phyloP scores from a whole-genome alignment of 805 yeast genomes.

The Barnettozyma siamensis region DNA sequence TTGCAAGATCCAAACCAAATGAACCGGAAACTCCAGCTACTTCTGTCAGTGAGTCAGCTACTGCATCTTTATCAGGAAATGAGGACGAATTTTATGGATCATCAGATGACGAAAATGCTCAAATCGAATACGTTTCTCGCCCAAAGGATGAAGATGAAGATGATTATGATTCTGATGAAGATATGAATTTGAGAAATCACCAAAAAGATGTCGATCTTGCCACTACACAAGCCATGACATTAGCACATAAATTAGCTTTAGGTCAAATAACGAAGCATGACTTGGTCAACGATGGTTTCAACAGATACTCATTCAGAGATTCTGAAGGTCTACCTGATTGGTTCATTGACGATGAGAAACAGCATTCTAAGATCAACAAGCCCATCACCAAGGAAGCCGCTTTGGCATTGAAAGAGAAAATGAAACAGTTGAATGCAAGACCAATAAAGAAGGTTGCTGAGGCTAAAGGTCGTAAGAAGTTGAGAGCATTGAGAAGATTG shows the following conservation, averaged over 20 bases:
- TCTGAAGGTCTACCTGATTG: slow-evolving; percentile 90
- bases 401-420: slow-evolving; percentile 66
- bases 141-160: slow-evolving; percentile 32
- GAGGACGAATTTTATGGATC: slow-evolving; percentile 16
- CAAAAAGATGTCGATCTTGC: slow-evolving; percentile 72
- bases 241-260: slow-evolving; percentile 91
- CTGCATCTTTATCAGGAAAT: slow-evolving; percentile 19
- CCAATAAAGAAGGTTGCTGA: slow-evolving; percentile 98
- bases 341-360: slow-evolving; percentile 90
- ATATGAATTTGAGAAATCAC: slow-evolving; percentile 42
- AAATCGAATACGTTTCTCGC: slow-evolving; percentile 44
- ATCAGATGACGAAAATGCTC: slow-evolving; percentile 19
- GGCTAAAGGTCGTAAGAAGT: slow-evolving; percentile 93
- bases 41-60: slow-evolving; percentile 14
- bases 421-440: slow-evolving; percentile 84
- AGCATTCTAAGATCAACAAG: slow-evolving; percentile 76
- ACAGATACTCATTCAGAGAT: slow-evolving; percentile 89
- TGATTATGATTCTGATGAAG: slow-evolving; percentile 46
- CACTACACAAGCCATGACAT: slow-evolving; percentile 94
- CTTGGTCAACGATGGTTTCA: slow-evolving; percentile 86
- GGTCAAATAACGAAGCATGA: slow-evolving; percentile 84
- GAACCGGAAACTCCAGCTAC: slow-evolving; percentile 8
- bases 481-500: slow-evolving; percentile 81
- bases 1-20: slow-evolving; percentile 11
- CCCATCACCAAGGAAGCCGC: slow-evolving; percentile 96